phyloP scores from a whole-genome alignment of 352 stramenopile genomes.

The Pythium aristosporum region DNA sequence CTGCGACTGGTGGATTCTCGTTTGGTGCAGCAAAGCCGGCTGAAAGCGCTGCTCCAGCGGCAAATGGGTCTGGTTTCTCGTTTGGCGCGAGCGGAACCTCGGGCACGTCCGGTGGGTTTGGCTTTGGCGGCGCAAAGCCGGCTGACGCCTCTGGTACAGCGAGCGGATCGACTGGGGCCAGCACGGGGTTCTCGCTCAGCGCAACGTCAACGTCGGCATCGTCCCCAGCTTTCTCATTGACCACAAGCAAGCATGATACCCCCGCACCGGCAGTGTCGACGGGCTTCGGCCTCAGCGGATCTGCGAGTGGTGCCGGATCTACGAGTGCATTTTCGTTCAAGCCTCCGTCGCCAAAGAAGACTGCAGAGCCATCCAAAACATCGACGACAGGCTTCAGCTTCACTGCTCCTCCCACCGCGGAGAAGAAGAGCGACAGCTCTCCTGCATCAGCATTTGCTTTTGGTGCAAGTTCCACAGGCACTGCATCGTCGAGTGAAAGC shows the following conservation, averaged over 20 bases:
- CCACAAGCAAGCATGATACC: constrained; percentile 2
- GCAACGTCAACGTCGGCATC: constrained; percentile 2
- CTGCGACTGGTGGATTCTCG: constrained; percentile 37
- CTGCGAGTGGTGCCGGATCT: background rate
- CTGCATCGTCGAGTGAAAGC: constrained; percentile 10
- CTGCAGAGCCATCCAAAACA: constrained; percentile 19
- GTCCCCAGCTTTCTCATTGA: constrained; percentile 22
- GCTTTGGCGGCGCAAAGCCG: constrained; percentile 17
- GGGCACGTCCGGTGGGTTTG: constrained; percentile 13
- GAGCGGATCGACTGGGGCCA: background rate
- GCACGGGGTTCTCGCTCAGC: constrained; percentile 18
- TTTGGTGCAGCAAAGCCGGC: constrained; percentile 35
- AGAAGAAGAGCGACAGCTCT: constrained; percentile 21
- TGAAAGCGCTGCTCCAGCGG: constrained; percentile 22
- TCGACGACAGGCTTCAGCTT: constrained; percentile 21
- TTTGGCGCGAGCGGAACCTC: constrained; percentile 11
- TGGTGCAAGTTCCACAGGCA: background rate
- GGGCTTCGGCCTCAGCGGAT: constrained; percentile 27
- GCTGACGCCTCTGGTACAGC: background rate
- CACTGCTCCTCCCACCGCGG: constrained; percentile 6
- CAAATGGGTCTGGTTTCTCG: constrained; percentile 8
- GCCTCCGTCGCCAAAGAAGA: constrained; percentile 31
- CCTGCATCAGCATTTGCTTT: constrained; percentile 8
- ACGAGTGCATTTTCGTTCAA: constrained; percentile 26
- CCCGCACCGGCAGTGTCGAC: background rate